A percentile compares a stretch with the other conserved stretches of the same genome.
phyloP scores from a whole-genome alignment of 2,329 filamentous ascomycete species.

The Fusarium longipes region DNA sequence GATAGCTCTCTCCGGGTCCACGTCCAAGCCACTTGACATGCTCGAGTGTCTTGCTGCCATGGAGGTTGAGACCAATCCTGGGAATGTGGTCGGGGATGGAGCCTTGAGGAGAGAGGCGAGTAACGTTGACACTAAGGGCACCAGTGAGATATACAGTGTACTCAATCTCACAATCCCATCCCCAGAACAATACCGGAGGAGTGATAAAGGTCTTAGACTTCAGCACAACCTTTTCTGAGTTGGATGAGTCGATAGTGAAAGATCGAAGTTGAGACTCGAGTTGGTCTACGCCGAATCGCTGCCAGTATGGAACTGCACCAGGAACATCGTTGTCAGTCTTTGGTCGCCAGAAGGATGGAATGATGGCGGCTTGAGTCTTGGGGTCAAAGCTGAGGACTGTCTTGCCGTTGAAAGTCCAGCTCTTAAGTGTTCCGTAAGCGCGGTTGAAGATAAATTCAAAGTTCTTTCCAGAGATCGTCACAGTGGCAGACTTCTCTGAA shows the following conservation, averaged over 20 bases:
- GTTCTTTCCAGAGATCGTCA: constrained; percentile 35
- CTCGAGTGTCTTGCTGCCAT: constrained; percentile 59
- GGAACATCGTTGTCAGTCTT: constrained; percentile 73
- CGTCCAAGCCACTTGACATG: constrained; percentile 69
- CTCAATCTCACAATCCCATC: constrained; percentile 58
- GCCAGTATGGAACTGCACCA: constrained; percentile 67
- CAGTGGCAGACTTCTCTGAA: neutral
- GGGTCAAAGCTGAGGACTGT: constrained; percentile 53
- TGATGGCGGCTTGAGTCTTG: constrained; percentile 51
- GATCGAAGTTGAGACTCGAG: constrained; percentile 61
- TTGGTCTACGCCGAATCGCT: constrained; percentile 60
- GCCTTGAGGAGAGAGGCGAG: constrained; percentile 58
- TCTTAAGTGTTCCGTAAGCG: constrained; percentile 56
- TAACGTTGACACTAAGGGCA: constrained; percentile 58
- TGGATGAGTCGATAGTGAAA: constrained; percentile 51
- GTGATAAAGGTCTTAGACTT: constrained; percentile 66
- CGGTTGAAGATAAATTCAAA: constrained; percentile 59
- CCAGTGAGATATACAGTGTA: constrained; percentile 64
- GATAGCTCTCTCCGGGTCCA: constrained; percentile 72
- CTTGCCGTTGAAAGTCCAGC: constrained; percentile 54
- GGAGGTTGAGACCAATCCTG: constrained; percentile 69
- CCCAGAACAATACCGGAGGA: constrained; percentile 72
- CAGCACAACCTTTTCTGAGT: constrained; percentile 60
- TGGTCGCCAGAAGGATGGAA: constrained; percentile 70
- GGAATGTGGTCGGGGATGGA: constrained; percentile 67